These are phyloP conservation scores for Erodium texanum DNA, from an alignment of 441 rosid genomes.

Conservation along the genomic window DNA sequence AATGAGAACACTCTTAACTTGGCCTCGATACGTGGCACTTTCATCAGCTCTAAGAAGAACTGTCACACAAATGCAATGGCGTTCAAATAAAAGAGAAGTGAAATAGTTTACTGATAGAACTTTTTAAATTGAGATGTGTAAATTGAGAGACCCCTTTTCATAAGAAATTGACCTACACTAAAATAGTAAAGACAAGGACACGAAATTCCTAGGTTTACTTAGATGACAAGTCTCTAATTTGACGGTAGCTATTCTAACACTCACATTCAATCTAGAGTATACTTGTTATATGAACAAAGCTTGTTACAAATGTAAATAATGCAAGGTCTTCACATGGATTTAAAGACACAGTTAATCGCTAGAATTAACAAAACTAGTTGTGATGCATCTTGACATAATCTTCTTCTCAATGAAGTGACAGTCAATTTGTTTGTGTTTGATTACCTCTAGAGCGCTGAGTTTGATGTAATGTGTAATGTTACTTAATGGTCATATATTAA, in stretches of 20 bases:
- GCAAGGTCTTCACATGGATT: not conserved
- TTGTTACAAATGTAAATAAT: not conserved
- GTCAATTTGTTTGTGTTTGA: not conserved
- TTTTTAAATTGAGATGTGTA: too few species aligned
- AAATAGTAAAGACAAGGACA: too few species aligned
- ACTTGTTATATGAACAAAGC: not conserved
- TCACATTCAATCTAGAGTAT: not conserved
- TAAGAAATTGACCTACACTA: too few species aligned
- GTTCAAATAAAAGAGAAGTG: conserved; percentile 13
- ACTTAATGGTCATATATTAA: too few species aligned
- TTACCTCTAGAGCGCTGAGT: too few species aligned
- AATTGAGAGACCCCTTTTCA: not conserved
- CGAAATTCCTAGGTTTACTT: too few species aligned
- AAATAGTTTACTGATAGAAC: too few species aligned
- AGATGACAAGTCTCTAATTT: too few species aligned
- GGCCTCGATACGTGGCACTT: conserved; percentile 85
- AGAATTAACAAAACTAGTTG: not conserved
- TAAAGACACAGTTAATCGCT: not conserved
- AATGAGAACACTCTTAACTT: conserved; percentile 90
- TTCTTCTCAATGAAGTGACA: not conserved
- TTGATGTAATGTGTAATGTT: too few species aligned
- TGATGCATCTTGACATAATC: not conserved
- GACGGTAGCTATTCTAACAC: not conserved
- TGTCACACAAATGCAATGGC: conserved; percentile 30
- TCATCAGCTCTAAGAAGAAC: conserved; percentile 89